phyloP scores from a whole-genome alignment of 306 rosid genomes.

The Echinosophora koreensis region DNA sequence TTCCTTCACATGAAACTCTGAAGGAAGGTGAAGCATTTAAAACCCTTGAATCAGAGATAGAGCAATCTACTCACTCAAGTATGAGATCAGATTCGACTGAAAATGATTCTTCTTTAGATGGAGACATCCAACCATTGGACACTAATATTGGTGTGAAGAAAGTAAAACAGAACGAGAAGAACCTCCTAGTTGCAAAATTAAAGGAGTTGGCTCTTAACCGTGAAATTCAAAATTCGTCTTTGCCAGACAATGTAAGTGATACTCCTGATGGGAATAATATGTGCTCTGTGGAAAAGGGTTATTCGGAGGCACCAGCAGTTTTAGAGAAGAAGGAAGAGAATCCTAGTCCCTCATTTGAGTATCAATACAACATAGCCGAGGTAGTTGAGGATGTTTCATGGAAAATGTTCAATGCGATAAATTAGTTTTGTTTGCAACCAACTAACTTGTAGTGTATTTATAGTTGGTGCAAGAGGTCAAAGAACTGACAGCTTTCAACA shows the following conservation, averaged over 20 bases:
- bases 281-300: conserved; percentile 25
- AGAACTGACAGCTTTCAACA: conserved; percentile 70
- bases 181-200: conserved; percentile 57
- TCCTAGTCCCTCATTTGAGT: conserved; percentile 47
- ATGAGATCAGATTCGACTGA: conserved; percentile 51
- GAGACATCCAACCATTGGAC: conserved; percentile 52
- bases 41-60: conserved; percentile 44
- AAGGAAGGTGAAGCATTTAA: conserved; percentile 51
- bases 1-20: conserved; percentile 44
- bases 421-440: conserved; percentile 31
- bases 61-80: conserved; percentile 45
- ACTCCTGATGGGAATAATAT: conserved; percentile 37
- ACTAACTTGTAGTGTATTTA: conserved; percentile 44
- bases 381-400: conserved; percentile 47
- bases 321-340: conserved; percentile 56
- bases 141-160: conserved; percentile 39
- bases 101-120: conserved; percentile 48
- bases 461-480: conserved; percentile 78
- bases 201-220: conserved; percentile 55
- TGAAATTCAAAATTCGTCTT: conserved; percentile 52
- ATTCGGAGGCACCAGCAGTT: conserved; percentile 36
- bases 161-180: conserved; percentile 57
- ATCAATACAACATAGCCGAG: conserved; percentile 58
- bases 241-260: conserved; percentile 42
- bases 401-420: conserved; percentile 19